Base-by-base conservation (phyloP, 805 yeast species). In the Saccharomycopsis schoenii region DNA sequence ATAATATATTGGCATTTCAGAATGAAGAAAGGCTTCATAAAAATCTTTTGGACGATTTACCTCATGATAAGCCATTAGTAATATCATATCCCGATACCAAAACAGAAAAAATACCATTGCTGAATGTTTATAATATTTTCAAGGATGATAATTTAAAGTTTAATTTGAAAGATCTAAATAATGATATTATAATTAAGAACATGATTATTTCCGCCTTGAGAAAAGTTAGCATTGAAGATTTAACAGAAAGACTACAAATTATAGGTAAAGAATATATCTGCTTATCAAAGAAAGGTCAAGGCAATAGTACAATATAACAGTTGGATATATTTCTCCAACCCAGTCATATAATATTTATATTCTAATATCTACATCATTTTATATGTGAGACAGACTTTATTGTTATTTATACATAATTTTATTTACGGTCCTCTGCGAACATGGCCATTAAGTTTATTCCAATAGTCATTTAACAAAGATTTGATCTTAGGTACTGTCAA, bases 31-130 rank as follows among this genome's bases (percentile, higher is more conserved):
- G 61, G 24, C 8, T 50, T 15, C 56, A 47, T 24, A 62, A 60
- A 40, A 59, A 62, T 54, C 34, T 62, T 11, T 37, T 55, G 29
- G 34, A 21, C 15, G 63, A 62, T 39, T 57, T 62, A 50, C 56
- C 17, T 2, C 59, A 57, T 36, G 56, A 57, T 42, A 57, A 50
- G 21, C 52, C n/a, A 19, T 47, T 47, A 34, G 11, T 24, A 21
- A 11, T 21, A 47, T 47, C 34, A 12, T 6, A 21, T 4, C 52
- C 52, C 15, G n/a, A 47, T 2, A 24, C 2, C 5, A 47, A 24
- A 24, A 25, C 52, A 47, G 52, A 47, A 47, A 47, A 47, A 21
- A 24, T 47, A 11, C 52, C 34, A 47, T 47, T 47, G n/a, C 52
- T 47, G 52, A 47, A 47, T 24, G 52, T 47, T 24, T 47, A 47